A percentile compares a stretch with the other conserved stretches of the same genome.
phyloP scores from a whole-genome alignment of 805 yeast genomes.

The Starmerella asiatica region DNA sequence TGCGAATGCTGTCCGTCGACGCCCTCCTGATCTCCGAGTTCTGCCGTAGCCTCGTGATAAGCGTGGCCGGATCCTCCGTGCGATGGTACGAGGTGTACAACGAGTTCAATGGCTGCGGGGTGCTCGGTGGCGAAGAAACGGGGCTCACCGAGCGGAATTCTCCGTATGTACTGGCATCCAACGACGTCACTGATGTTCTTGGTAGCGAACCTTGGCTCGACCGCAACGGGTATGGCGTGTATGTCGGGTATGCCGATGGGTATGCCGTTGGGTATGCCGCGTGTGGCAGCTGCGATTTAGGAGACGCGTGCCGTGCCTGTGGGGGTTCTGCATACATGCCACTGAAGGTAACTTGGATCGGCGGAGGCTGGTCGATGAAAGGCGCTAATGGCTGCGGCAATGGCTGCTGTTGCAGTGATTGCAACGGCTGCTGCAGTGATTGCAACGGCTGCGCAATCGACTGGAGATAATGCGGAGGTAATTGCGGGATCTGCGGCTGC shows the following conservation, averaged over 20 bases:
- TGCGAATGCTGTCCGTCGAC: conserved; percentile 6
- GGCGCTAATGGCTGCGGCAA: not conserved
- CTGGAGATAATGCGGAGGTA: not conserved
- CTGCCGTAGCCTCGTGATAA: conserved; percentile 8
- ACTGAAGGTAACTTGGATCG: conserved; percentile 15
- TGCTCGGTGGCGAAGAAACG: conserved; percentile 7
- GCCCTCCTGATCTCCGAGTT: conserved; percentile 9
- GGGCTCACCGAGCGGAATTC: conserved; percentile 6
- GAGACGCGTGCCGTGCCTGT: no score
- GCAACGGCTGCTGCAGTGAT: not conserved
- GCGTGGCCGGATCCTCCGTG: conserved; percentile 8
- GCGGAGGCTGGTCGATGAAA: conserved; percentile 7
- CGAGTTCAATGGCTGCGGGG: not conserved
- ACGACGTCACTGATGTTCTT: conserved; percentile 8
- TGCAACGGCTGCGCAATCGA: not conserved
- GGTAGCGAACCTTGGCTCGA: conserved; percentile 10
- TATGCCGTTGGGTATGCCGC: no score
- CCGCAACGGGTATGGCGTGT: conserved; percentile 3
- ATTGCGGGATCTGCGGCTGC: conserved; percentile 1
- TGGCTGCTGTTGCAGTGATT: not conserved
- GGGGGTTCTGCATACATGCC: conserved; percentile 15
- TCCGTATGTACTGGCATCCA: conserved; percentile 3
- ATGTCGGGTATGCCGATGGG: no score
- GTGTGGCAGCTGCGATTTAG: no score
- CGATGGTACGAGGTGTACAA: not conserved